These are phyloP conservation scores for Anthracocystis setariae DNA, from an alignment of 1,284 basidiomycete genomes.

Conservation along the genomic window DNA sequence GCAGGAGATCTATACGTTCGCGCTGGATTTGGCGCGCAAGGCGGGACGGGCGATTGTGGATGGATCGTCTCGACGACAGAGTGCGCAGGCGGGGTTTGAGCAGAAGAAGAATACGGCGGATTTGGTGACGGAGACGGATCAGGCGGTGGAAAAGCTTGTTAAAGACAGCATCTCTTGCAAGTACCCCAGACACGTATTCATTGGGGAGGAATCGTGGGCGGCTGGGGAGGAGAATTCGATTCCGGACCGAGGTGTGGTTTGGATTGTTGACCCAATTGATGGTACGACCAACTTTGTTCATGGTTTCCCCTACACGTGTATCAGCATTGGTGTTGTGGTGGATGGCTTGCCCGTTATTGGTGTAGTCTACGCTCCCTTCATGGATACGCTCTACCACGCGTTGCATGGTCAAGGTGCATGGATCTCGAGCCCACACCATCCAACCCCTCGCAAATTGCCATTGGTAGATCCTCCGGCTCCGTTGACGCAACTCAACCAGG, in stretches of 20 bases:
- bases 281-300: slow-evolving; percentile 95
- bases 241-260: slow-evolving; percentile 83
- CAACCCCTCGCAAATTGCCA: slow-evolving; percentile 72
- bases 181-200: slow-evolving; percentile 85
- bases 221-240: slow-evolving; percentile 77
- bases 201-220: slow-evolving; percentile 88
- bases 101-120: slow-evolving; percentile 67
- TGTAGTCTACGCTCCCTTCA: slow-evolving; percentile 79
- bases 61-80: slow-evolving; percentile 69
- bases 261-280: slow-evolving; percentile 86
- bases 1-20: slow-evolving; percentile 73
- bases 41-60: slow-evolving; percentile 70
- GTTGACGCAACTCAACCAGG: slow-evolving; percentile 80
- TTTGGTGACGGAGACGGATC: slow-evolving; percentile 96
- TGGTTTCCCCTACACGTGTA: slow-evolving; percentile 79
- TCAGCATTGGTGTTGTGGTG: slow-evolving; percentile 89
- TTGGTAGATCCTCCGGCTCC: slow-evolving; percentile 76
- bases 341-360: slow-evolving; percentile 81
- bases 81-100: slow-evolving; percentile 37
- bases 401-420: slow-evolving; percentile 82
- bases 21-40: slow-evolving; percentile 75
- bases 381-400: slow-evolving; percentile 80
- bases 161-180: slow-evolving; percentile 75
- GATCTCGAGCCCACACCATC: slow-evolving; percentile 70
- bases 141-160: slow-evolving; percentile 87